Conservation (phyloP, 257 asterid species). For the Fraxinus quadrangulata region DNA sequence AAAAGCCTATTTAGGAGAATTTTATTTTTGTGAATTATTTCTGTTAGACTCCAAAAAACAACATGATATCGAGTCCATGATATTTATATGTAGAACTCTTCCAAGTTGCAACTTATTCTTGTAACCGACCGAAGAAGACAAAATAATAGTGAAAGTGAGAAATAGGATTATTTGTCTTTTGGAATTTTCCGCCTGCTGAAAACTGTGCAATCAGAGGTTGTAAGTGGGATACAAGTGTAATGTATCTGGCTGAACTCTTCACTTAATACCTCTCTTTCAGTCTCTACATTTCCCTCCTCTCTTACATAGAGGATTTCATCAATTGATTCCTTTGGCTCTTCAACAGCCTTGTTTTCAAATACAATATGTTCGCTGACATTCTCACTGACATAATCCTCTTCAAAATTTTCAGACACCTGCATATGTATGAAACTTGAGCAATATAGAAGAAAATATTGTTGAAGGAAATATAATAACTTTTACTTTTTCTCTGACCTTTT, state of each 20-base stretch:
- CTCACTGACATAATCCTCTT: conserved; percentile 27
- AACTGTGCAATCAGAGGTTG: conserved; percentile 9
- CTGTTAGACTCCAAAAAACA: neutral
- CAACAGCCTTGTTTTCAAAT: conserved; percentile 10
- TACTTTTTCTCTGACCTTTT: conserved; percentile 23
- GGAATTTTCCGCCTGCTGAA: neutral
- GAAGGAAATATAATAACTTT: conserved; percentile 5
- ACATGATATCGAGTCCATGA: neutral
- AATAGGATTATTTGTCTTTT: neutral
- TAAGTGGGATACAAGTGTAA: conserved; percentile 14
- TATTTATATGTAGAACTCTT: neutral
- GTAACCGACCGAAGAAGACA: neutral
- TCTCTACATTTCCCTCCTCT: conserved; percentile 22
- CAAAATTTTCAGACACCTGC: conserved; percentile 34
- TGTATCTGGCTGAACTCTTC: conserved; percentile 36
- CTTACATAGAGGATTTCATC: conserved; percentile 20
- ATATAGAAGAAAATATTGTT: conserved; percentile 18
- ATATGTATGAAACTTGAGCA: conserved; percentile 19
- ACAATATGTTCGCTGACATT: neutral
- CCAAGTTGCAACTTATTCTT: neutral
- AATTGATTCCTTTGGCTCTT: conserved; percentile 30
- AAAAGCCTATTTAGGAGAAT: neutral
- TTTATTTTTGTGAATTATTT: neutral
- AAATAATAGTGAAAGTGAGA: neutral
- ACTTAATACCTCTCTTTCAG: conserved; percentile 30